Conservation (phyloP, 202 grass and related monocot genomes). For the Dendrocalamus latiflorus region DNA sequence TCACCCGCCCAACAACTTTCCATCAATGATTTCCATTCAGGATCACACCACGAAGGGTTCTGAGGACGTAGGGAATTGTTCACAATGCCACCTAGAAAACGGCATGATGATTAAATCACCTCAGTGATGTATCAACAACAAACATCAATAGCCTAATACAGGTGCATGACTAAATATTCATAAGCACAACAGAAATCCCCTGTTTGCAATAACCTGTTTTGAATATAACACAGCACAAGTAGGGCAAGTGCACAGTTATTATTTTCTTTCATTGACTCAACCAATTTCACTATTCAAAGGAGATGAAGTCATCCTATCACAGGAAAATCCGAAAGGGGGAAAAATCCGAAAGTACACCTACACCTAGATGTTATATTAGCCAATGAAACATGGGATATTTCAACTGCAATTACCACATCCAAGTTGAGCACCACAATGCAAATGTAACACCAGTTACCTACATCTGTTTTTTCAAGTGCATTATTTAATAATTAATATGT, state of each 20-base stretch:
- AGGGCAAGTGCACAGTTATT: not conserved
- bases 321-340: no score
- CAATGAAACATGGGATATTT: no score
- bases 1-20: slow-evolving; percentile 80
- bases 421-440: not conserved
- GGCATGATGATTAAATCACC: not conserved
- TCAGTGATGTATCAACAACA: not conserved
- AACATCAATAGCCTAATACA: not conserved
- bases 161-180: slow-evolving; percentile 16
- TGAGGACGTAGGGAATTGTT: slow-evolving; percentile 75
- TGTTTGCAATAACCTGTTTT: not conserved
- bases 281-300: not conserved
- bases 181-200: slow-evolving; percentile 27
- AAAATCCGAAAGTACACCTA: no score
- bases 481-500: not conserved
- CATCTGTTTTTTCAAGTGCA: not conserved
- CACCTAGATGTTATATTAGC: no score
- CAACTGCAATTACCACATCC: no score
- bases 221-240: not conserved
- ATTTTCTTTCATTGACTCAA: not conserved
- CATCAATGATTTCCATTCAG: slow-evolving; percentile 96
- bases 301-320: not conserved
- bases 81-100: slow-evolving; percentile 62
- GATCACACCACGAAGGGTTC: slow-evolving; percentile 90
- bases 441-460: slow-evolving; percentile 5